Evolutionary conservation across 257 asterid species (phyloP).

Genomic region (Penstemon newberryi): DNA sequence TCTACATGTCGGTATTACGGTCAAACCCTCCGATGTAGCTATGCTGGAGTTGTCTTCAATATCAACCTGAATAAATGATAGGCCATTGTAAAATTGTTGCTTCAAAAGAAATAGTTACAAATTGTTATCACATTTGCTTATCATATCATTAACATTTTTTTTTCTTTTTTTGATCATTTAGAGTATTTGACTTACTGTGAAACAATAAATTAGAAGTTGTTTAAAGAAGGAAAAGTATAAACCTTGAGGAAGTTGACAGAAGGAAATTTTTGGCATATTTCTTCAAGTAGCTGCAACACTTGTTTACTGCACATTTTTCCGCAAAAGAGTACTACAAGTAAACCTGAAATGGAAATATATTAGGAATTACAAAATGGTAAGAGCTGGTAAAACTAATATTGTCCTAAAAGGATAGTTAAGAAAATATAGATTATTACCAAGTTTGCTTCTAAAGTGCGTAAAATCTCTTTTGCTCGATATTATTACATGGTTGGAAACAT

Average conservation of each 20-base stretch:
- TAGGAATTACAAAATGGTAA: not conserved
- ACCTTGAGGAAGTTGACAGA: constrained; percentile 23
- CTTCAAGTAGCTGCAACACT: constrained; percentile 14
- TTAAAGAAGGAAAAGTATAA: not conserved
- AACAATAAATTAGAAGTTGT: too few species aligned
- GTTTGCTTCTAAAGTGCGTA: constrained; percentile 7
- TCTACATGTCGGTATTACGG: constrained; percentile 17
- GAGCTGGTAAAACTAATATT: not conserved
- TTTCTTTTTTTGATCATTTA: too few species aligned
- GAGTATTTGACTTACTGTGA: too few species aligned
- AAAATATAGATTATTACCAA: not conserved
- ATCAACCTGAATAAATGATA: constrained; percentile 23
- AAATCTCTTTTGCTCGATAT: constrained; percentile 20
- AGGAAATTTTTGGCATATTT: constrained; percentile 1
- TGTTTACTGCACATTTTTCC: constrained; percentile 4
- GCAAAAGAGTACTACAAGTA: constrained; percentile 6
- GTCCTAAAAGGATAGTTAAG: not conserved
- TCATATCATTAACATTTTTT: not conserved
- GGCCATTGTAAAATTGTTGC: not conserved
- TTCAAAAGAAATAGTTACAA: not conserved
- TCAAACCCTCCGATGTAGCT: constrained; percentile 21
- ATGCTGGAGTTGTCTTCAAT: constrained; percentile 15
- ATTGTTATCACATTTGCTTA: not conserved
- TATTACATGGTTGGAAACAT: constrained; percentile 4
- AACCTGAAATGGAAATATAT: not conserved